These are phyloP conservation scores for Aspergillus udagawae DNA, from an alignment of 2,329 filamentous ascomycete genomes.

Conservation along the genomic window DNA sequence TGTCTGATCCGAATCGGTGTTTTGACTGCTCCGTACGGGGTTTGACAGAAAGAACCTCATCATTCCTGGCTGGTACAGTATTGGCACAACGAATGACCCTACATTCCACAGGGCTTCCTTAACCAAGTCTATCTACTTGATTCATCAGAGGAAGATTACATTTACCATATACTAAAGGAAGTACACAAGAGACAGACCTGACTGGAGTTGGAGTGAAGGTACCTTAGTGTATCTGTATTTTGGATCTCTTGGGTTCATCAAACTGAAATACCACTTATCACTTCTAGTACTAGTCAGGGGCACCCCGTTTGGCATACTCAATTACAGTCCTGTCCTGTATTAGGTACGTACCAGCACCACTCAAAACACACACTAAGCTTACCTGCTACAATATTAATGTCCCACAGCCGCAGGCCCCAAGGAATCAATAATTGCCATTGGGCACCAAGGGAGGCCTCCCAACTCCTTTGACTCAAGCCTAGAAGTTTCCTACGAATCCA, in stretches of 20 bases:
- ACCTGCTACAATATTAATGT: background rate
- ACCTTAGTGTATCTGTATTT: background rate
- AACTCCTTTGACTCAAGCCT: background rate
- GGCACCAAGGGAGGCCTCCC: background rate
- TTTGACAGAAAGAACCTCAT: too few relatives aligned
- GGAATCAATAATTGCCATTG: background rate
- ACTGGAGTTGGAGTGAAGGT: background rate
- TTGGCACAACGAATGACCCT: background rate
- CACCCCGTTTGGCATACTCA: conserved; percentile 1
- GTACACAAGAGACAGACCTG: background rate
- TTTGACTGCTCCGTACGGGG: too few relatives aligned
- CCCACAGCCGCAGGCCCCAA: background rate
- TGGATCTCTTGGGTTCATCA: background rate
- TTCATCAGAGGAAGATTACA: too few relatives aligned
- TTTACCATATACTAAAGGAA: background rate
- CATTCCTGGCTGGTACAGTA: too few relatives aligned
- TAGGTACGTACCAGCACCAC: background rate
- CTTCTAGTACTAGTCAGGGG: conserved; percentile 12
- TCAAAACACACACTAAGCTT: background rate
- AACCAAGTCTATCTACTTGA: background rate
- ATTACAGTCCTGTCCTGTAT: background rate
- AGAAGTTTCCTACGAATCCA: background rate
- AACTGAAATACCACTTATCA: background rate
- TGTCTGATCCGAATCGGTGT: background rate
- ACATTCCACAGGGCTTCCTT: background rate